Evolutionary conservation across 2,329 filamentous ascomycete species (phyloP), one percentile per base, ranked within the genome.

Genomic region (Monilinia fructigena): DNA sequence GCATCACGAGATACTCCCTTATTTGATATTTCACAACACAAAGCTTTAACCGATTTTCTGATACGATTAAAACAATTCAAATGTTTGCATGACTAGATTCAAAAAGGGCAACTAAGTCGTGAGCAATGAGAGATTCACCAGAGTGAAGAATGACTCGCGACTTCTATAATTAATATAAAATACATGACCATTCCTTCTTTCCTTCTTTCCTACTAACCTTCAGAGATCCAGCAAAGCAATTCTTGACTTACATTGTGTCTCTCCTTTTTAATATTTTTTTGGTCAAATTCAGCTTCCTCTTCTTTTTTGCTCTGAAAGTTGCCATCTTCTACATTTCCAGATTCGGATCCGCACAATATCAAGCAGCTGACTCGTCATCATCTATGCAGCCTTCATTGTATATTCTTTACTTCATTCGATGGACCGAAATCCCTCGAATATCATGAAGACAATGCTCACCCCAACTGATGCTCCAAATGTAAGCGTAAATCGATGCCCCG

Each of bases 301-400:
- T n/a, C 20, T n/a, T n/a, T n/a, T 20, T n/a, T n/a, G 10, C 45
- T 48, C 5, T 26, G 16, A 28, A 58, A 45, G 38, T 58, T 18
- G 23, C 55, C 14, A 58, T 31, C 28, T 26, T 56, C 6, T 23
- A 26, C 11, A 31, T 50, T 60, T 45, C 35, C 20, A 47, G 38
- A 55, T 11, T n/a, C 40, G 16, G 14, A 23, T 7, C 18, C 26
- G 40, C 31, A 23, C 7, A 45, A 18, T 23, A 6, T 26, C 10
- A 35, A 65, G 20, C 42, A n/a, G 45, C 63, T 65, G 63, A 65
- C 40, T 40, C 18, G 23, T 23, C 47, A 60, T 8, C 38, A 16
- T 59, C 16, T 42, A 26, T 6, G 20, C 35, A 65, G 63, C 20
- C 38, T 58, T 40, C 31, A 38, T 18, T 18, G 18, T 31, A 40